These are phyloP conservation scores for Musa schizocarpa DNA, from an alignment of 176 grass and related monocot genomes.

Conservation along the genomic window DNA sequence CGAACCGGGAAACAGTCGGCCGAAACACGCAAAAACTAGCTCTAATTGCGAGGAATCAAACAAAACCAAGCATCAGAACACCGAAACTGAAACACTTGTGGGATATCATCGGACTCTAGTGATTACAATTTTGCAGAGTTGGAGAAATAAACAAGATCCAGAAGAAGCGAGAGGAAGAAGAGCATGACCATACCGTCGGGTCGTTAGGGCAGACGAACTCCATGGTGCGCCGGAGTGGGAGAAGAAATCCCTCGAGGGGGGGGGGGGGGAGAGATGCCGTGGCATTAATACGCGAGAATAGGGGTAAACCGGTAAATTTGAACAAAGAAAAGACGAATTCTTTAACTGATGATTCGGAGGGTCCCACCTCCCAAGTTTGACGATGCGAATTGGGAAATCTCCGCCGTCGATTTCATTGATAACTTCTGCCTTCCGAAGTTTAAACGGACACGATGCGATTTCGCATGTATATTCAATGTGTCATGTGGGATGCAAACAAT, in stretches of 20 bases:
- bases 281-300: neutral
- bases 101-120: neutral
- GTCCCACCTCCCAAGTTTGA: too few relatives aligned
- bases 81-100: neutral
- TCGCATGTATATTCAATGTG: too few relatives aligned
- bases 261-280: neutral
- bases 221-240: slow-evolving; percentile 14
- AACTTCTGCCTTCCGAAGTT: neutral
- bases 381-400: too few relatives aligned
- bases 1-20: neutral
- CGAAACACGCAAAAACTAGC: neutral
- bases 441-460: too few relatives aligned
- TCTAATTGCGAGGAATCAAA: neutral
- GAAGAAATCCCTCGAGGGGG: neutral
- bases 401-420: too few relatives aligned
- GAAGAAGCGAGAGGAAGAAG: neutral
- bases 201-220: slow-evolving; percentile 46
- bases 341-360: too few relatives aligned
- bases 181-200: slow-evolving; percentile 20
- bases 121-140: neutral
- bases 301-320: neutral
- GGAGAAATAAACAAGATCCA: neutral
- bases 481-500: too few relatives aligned
- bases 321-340: too few relatives aligned
- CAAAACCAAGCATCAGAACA: neutral